Evolutionary conservation across 139 green algal genomes (phyloP).

Genomic region (Micractinium conductrix): DNA sequence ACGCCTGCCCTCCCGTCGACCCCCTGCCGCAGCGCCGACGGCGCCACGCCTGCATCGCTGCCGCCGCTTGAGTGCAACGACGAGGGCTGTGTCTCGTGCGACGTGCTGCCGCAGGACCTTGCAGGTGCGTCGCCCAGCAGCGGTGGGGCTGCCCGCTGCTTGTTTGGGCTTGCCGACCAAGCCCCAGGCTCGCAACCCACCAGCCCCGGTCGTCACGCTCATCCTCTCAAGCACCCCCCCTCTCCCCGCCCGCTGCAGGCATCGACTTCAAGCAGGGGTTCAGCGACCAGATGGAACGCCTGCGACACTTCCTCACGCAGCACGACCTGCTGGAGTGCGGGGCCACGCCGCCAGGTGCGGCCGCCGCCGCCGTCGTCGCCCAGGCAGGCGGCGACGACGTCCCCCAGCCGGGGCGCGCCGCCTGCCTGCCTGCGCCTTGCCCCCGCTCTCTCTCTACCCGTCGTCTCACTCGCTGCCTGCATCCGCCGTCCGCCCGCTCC

Average conservation of each 20-base stretch:
- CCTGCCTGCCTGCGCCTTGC: background rate
- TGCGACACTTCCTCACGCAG: constrained; percentile 35
- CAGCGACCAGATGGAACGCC: constrained; percentile 20
- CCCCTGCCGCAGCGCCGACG: background rate
- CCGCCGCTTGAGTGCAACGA: background rate
- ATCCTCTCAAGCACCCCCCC: background rate
- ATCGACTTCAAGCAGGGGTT: constrained; percentile 49
- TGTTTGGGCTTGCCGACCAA: too few species aligned
- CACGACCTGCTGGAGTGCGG: constrained; percentile 18
- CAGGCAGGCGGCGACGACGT: background rate
- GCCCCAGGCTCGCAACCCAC: too few species aligned
- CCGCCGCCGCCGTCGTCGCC: background rate
- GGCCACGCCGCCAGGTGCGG: background rate
- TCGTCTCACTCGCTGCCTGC: background rate
- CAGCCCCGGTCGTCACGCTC: too few species aligned
- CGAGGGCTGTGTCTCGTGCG: background rate
- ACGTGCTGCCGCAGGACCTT: constrained; percentile 2
- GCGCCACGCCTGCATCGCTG: background rate
- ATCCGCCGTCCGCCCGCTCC: background rate
- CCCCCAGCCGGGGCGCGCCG: too few species aligned
- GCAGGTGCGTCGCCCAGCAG: background rate
- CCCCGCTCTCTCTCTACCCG: background rate
- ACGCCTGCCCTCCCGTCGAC: background rate
- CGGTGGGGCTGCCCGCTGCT: too few species aligned
- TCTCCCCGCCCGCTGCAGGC: background rate